Base-by-base conservation (phyloP, 768 basidiomycete species). In the Lactarius akahatsu region DNA sequence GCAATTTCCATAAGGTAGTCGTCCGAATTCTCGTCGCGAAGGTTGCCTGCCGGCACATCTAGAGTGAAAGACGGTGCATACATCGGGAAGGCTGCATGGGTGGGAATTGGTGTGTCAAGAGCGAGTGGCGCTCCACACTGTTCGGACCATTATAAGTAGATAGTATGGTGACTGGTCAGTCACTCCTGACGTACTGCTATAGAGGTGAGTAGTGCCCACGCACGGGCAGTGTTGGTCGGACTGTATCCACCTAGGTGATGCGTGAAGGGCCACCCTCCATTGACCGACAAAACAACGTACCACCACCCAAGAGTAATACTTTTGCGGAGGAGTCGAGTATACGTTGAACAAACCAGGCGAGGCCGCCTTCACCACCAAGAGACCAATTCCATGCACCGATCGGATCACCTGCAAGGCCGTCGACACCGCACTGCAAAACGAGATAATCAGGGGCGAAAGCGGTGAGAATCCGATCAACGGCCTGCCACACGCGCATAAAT, bases 391-490 rank as follows among this genome's bases (percentile, higher is more conserved):
- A 88, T 3, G 84, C 82, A 4, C 83, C 82, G 76, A 88, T 87
- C 1, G 90, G 89, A 75, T 97, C 96, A 0, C 90, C 92, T 0
- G 92, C 87, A 3, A 98, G 82, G 0, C 87, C 92, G 70, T 98
- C 96, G 1, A 86, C 85, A 2, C 96, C 96, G 64, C 94, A 93
- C 72, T 97, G 94, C 0, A 97, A 72, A 0, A 96, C 82, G 16
- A 93, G 75, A 71, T 84, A 92, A 70, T 96, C 90, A 0, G 95
- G 95, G 4, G 78, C 72, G 74, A 90, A 95, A 0, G 82, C 80
- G 15, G 80, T 77, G 65, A 76, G 83, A 28, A 95, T 77, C 3
- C 75, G 76, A 70, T 92, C 86, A 20, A 97, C 78, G 55, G 83
- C 74, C 0, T 59, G 74, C 87, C 90, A 94, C 26, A 94, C 78